Evolutionary conservation across 2,329 filamentous ascomycete genomes (phyloP).

Genomic region (Ophiostoma quercus): DNA sequence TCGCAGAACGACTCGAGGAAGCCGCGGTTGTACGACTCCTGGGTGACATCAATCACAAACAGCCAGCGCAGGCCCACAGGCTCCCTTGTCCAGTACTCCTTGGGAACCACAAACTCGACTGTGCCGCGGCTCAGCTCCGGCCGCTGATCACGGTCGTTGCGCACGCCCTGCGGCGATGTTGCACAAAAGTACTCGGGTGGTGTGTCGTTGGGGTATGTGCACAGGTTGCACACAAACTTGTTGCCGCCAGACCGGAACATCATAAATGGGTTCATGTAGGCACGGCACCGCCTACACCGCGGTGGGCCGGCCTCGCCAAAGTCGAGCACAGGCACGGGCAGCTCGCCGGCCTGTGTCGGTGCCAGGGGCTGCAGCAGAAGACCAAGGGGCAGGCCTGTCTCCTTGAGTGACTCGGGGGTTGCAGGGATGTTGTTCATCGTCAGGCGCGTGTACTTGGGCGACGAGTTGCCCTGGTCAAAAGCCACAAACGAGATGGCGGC

Average conservation of each 20-base stretch:
- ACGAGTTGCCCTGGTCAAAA: slow-evolving; percentile 94
- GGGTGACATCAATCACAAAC: slow-evolving; percentile 89
- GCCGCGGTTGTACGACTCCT: slow-evolving; percentile 84
- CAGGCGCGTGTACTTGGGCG: slow-evolving; percentile 85
- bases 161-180: slow-evolving; percentile 76
- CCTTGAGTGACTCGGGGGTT: slow-evolving; percentile 69
- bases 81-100: slow-evolving; percentile 97
- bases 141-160: slow-evolving; percentile 80
- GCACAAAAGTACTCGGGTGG: slow-evolving; percentile 88
- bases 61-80: slow-evolving; percentile 83
- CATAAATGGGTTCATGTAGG: slow-evolving; percentile 99
- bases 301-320: slow-evolving; percentile 90
- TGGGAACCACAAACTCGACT: slow-evolving; percentile 93
- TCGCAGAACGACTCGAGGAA: slow-evolving; percentile 87
- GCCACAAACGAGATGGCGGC: slow-evolving; percentile 84
- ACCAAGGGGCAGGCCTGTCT: slow-evolving; percentile 79
- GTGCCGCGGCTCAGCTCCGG: slow-evolving; percentile 88
- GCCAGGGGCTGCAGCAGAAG: slow-evolving; percentile 86
- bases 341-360: slow-evolving; percentile 74
- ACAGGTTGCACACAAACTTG: slow-evolving; percentile 97
- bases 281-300: slow-evolving; percentile 83
- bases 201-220: slow-evolving; percentile 94
- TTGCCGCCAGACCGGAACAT: slow-evolving; percentile 89
- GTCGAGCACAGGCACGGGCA: slow-evolving; percentile 83
- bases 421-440: slow-evolving; percentile 91